These are phyloP conservation scores for Senecio squalidus DNA, from an alignment of 140 eudicot species.

Conservation along the genomic window DNA sequence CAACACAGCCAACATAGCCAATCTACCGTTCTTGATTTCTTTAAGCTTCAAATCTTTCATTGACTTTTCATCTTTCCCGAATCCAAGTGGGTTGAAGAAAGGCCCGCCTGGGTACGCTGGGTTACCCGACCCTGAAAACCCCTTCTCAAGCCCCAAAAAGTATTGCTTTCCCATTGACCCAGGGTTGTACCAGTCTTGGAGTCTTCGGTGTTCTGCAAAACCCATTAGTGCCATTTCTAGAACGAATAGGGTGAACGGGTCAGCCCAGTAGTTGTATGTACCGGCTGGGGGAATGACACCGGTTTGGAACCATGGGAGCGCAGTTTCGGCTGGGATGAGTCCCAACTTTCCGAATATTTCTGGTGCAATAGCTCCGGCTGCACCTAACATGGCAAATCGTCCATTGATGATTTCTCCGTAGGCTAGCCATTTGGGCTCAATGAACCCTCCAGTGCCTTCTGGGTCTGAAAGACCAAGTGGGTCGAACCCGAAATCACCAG, in stretches of 20 bases:
- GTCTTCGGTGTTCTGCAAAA: conserved; percentile 80
- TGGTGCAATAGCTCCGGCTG: conserved; percentile 75
- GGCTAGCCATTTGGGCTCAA: conserved; percentile 83
- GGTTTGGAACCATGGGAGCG: conserved; percentile 74
- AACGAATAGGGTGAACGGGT: conserved; percentile 80
- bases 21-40: conserved; percentile 75
- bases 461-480: conserved; percentile 96
- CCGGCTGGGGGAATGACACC: conserved; percentile 30
- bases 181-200: conserved; percentile 85
- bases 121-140: conserved; percentile 66
- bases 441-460: conserved; percentile 87
- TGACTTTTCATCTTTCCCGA: conserved; percentile 82
- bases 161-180: conserved; percentile 94
- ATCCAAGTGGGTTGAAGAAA: conserved; percentile 70
- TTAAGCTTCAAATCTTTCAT: conserved; percentile 76
- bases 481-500: conserved; percentile 97
- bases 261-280: conserved; percentile 40
- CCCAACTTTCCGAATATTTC: conserved; percentile 76
- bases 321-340: conserved; percentile 70
- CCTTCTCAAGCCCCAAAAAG: conserved; percentile 81
- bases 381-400: conserved; percentile 69
- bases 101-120: conserved; percentile 97
- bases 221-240: conserved; percentile 83
- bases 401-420: conserved; percentile 79
- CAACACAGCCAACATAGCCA: conserved; percentile 80